Conservation (phyloP, 352 stramenopile species). For the Pythium rhizo-oryzae region DNA sequence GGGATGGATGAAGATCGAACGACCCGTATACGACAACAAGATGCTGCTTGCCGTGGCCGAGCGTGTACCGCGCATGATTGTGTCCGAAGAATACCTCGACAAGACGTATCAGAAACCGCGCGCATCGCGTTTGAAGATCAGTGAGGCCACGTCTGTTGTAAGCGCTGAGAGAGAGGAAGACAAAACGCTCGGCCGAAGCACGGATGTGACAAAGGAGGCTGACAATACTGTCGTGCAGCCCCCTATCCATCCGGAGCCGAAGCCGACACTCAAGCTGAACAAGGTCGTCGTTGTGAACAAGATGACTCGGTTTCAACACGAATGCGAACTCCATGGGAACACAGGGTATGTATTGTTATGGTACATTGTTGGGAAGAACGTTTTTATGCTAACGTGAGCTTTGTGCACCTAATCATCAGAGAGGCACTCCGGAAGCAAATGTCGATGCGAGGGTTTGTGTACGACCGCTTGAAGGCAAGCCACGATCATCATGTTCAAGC, state of each 20-base stretch:
- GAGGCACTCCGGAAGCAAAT: constrained; percentile 89
- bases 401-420: constrained; percentile 26
- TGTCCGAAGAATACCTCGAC: constrained; percentile 88
- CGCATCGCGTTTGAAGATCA: constrained; percentile 24
- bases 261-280: constrained; percentile 62
- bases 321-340: constrained; percentile 81
- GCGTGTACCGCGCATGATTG: constrained; percentile 86
- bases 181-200: background rate
- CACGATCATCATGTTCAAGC: constrained; percentile 88
- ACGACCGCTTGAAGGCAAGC: constrained; percentile 84
- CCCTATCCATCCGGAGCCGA: constrained; percentile 48
- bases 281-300: constrained; percentile 90
- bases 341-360: constrained; percentile 52
- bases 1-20: constrained; percentile 88
- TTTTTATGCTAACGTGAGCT: background rate
- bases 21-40: constrained; percentile 90
- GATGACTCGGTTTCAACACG: constrained; percentile 87
- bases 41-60: constrained; percentile 84
- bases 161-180: constrained; percentile 25
- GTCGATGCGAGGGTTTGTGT: constrained; percentile 89
- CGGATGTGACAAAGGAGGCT: background rate
- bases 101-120: constrained; percentile 69
- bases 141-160: constrained; percentile 3
- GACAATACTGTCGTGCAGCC: constrained; percentile 26
- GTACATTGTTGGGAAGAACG: background rate